A percentile compares a stretch with the other conserved stretches of the same genome.
Evolutionary conservation across 106 monocot species (phyloP).

Genomic region (Allium cepa): DNA sequence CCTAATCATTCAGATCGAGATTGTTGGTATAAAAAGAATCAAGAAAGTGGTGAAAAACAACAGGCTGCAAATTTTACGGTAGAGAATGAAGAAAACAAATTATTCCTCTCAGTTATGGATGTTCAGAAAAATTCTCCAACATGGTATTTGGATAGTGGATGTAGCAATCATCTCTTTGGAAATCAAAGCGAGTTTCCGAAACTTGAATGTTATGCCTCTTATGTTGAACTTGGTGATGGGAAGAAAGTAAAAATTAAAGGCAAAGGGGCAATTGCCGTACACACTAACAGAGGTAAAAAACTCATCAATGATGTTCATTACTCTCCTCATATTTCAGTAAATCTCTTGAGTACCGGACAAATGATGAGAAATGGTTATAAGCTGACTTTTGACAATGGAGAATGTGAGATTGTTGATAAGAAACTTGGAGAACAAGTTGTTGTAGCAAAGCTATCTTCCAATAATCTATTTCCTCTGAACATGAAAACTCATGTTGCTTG

Average conservation of each 20-base stretch:
- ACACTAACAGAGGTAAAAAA: conserved; percentile 1
- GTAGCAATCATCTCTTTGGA: too few relatives aligned
- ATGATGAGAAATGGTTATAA: conserved; percentile 1
- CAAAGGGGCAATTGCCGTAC: not conserved
- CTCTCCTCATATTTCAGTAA: not conserved
- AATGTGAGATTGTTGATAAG: not conserved
- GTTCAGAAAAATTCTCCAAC: not conserved
- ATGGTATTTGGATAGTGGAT: too few relatives aligned
- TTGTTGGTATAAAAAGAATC: too few relatives aligned
- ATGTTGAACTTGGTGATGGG: too few relatives aligned
- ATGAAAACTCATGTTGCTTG: not conserved
- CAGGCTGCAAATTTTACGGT: too few relatives aligned
- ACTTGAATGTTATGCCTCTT: too few relatives aligned
- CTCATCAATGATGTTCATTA: conserved; percentile 1
- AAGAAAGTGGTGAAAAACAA: too few relatives aligned
- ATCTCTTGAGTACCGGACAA: not conserved
- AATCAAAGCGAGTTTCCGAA: too few relatives aligned
- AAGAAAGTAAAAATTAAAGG: too few relatives aligned
- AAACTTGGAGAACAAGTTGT: not conserved
- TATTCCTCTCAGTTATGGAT: not conserved
- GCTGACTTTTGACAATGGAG: not conserved
- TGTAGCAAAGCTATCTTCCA: not conserved
- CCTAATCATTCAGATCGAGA: too few relatives aligned
- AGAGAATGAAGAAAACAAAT: not conserved
- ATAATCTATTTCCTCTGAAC: conserved; percentile 4